These are phyloP conservation scores for Ilyonectria robusta DNA, from an alignment of 2,329 filamentous ascomycete species.

Conservation along the genomic window DNA sequence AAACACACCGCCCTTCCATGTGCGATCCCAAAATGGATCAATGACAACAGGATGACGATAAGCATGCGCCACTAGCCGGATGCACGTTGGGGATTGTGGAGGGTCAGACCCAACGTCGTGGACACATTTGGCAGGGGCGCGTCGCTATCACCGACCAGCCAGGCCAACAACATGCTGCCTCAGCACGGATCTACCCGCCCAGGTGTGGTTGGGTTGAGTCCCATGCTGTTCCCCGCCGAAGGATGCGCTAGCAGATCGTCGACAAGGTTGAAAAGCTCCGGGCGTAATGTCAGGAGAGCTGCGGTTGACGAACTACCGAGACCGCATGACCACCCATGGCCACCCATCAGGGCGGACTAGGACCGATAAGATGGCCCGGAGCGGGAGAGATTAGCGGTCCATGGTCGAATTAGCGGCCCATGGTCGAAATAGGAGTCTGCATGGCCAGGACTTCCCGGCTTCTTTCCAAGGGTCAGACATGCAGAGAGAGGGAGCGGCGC, in stretches of 20 bases:
- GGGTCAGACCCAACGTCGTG: conserved; percentile 31
- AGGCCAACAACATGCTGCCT: conserved; percentile 28
- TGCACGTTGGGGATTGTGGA: conserved; percentile 27
- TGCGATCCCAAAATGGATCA: conserved; percentile 17
- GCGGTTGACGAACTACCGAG: conserved; percentile 39
- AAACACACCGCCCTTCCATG: conserved; percentile 17
- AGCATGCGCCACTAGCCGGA: conserved; percentile 20
- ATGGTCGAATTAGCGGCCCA: conserved; percentile 30
- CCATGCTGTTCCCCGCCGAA: conserved; percentile 16
- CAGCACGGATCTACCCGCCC: conserved; percentile 48
- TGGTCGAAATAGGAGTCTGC: conserved; percentile 22
- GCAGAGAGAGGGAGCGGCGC: conserved; percentile 9
- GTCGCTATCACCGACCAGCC: conserved; percentile 14
- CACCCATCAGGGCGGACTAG: conserved; percentile 36
- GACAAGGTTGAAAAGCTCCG: conserved; percentile 26
- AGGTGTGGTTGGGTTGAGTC: conserved; percentile 38
- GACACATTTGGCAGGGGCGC: conserved; percentile 20
- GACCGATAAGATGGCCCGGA: conserved; percentile 18
- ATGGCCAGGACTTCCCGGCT: conserved; percentile 17
- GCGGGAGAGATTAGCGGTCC: conserved; percentile 29
- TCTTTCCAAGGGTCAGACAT: conserved; percentile 8
- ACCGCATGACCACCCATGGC: conserved; percentile 41
- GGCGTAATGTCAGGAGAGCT: conserved; percentile 20
- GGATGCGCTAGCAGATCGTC: conserved; percentile 34
- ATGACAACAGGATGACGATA: conserved; percentile 39